Evolutionary conservation across 2,329 filamentous ascomycete genomes (phyloP).

Genomic region (Cercospora sesami): DNA sequence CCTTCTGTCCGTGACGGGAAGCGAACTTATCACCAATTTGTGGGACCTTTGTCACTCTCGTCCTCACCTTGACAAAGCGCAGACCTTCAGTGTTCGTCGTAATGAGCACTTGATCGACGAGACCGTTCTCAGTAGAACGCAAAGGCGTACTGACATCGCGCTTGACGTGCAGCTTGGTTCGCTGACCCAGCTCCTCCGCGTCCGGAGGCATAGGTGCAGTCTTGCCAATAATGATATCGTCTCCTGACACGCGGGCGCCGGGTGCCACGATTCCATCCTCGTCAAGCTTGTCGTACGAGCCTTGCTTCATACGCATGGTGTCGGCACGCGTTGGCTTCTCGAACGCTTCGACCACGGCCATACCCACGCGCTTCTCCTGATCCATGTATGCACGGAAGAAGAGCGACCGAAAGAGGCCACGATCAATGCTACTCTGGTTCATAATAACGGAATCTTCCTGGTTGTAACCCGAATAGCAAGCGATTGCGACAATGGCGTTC

Average conservation of each 20-base stretch:
- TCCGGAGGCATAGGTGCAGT: slow-evolving; percentile 93
- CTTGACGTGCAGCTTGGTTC: slow-evolving; percentile 86
- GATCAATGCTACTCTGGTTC: slow-evolving; percentile 99
- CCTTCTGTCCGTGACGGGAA: slow-evolving; percentile 98
- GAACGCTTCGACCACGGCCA: slow-evolving; percentile 89
- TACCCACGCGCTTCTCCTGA: slow-evolving; percentile 91
- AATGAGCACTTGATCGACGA: slow-evolving; percentile 88
- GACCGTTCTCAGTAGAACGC: slow-evolving; percentile 93
- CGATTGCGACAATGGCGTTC: slow-evolving; percentile 97
- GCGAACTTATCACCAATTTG: slow-evolving; percentile 99
- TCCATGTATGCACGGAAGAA: slow-evolving; percentile 98
- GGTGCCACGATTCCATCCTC: slow-evolving; percentile 94
- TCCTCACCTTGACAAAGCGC: slow-evolving; percentile 95
- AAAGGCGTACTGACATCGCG: slow-evolving; percentile 94
- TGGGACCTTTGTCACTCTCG: slow-evolving; percentile 94
- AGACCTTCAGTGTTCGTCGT: slow-evolving; percentile 94
- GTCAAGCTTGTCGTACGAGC: slow-evolving; percentile 74
- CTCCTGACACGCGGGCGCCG: slow-evolving; percentile 90
- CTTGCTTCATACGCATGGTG: slow-evolving; percentile 85
- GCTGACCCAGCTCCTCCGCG: slow-evolving; percentile 87
- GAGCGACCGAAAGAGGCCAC: slow-evolving; percentile 92
- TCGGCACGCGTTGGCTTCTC: slow-evolving; percentile 90
- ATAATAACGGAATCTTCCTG: slow-evolving; percentile 99
- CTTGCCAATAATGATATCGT: slow-evolving; percentile 99
- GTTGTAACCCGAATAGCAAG: slow-evolving; percentile 97